Conservation (phyloP, 2,329 filamentous ascomycete species). For the Mollisiaceae sp. region DNA sequence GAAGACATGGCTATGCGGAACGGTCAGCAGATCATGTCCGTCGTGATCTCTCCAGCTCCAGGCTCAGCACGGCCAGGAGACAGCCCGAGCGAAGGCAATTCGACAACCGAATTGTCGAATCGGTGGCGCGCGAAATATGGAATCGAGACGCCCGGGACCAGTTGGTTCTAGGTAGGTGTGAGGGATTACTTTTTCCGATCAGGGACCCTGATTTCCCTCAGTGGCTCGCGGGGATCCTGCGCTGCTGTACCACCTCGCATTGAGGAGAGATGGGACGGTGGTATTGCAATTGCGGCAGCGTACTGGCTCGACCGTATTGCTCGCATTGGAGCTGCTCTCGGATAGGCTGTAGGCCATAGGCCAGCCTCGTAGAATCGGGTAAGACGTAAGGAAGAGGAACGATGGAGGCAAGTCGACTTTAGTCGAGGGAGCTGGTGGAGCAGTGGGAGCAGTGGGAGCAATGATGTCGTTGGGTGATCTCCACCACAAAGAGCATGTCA, state of each 20-base stretch:
- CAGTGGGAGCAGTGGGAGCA: too few species aligned
- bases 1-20: slow-evolving; percentile 26
- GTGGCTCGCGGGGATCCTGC: neutral
- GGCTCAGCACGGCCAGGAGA: slow-evolving; percentile 25
- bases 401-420: neutral
- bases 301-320: neutral
- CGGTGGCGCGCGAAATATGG: neutral
- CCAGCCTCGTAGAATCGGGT: slow-evolving; percentile 7
- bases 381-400: slow-evolving; percentile 15
- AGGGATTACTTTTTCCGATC: slow-evolving; percentile 12
- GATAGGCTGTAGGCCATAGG: too few species aligned
- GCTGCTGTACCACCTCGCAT: neutral
- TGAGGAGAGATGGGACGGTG: neutral
- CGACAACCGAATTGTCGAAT: slow-evolving; percentile 16
- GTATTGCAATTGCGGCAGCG: slow-evolving; percentile 22
- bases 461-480: slow-evolving; percentile 33
- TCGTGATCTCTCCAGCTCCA: neutral
- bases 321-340: too few species aligned
- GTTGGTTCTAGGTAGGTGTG: slow-evolving; percentile 5
- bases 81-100: slow-evolving; percentile 19
- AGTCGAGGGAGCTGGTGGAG: neutral
- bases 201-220: neutral
- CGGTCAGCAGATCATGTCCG: slow-evolving; percentile 20
- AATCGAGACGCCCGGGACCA: neutral
- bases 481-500: slow-evolving; percentile 13